These are phyloP conservation scores for Neurospora hispaniola DNA, from an alignment of 495 filamentous ascomycete species.

Conservation along the genomic window DNA sequence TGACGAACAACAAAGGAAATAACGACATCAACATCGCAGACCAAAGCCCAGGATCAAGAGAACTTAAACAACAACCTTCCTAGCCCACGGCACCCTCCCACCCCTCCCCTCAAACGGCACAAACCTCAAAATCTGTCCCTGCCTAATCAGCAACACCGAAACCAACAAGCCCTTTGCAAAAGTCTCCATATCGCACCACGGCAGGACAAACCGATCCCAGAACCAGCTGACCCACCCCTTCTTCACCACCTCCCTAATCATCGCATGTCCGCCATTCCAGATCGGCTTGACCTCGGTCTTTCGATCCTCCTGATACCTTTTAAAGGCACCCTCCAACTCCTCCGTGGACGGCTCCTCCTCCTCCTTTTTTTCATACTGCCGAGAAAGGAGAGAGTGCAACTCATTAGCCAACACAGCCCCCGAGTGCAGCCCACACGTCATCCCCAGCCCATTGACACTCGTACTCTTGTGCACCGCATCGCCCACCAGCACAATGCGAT, in stretches of 20 bases:
- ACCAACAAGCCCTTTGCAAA: not conserved
- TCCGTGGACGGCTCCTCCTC: not conserved
- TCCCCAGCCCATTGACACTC: not conserved
- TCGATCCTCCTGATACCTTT: not conserved
- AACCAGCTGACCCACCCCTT: not conserved
- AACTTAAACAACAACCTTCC: not conserved
- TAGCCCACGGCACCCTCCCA: not conserved
- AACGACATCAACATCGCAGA: not conserved
- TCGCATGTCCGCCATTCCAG: not conserved
- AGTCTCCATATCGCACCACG: not conserved
- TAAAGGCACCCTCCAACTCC: not conserved
- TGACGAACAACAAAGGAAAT: not conserved
- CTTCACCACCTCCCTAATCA: not conserved
- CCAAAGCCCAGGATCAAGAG: not conserved
- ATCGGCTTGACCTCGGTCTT: not conserved
- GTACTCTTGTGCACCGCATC: constrained; percentile 32
- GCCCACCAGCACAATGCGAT: constrained; percentile 31
- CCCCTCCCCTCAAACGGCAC: not conserved
- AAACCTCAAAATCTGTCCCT: not conserved
- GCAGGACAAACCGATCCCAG: not conserved
- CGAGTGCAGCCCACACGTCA: not conserved
- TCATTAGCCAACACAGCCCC: not conserved
- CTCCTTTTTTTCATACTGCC: not conserved
- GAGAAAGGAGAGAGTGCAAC: not conserved
- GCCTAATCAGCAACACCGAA: not conserved